Evolutionary conservation across 176 grass and related monocot genomes (phyloP), one percentile per base, ranked within the genome.

Genomic region (Microstegium vimineum): DNA sequence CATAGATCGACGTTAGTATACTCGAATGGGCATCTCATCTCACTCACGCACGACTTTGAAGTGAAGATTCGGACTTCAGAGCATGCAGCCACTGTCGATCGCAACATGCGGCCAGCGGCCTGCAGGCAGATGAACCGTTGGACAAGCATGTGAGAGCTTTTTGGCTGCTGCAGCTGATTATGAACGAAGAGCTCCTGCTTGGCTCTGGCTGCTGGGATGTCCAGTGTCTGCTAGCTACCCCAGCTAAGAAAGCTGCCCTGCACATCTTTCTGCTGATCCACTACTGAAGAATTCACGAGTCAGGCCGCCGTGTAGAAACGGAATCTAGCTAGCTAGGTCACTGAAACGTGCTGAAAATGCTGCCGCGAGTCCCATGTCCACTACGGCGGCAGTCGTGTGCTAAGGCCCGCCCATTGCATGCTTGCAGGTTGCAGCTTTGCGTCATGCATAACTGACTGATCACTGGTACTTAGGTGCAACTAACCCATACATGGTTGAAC

Each of bases 191-290:
- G n/a, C n/a, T n/a, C n/a, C n/a, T n/a, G n/a, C n/a, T n/a, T n/a
- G n/a, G n/a, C n/a, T n/a, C n/a, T n/a, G n/a, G 37, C 66, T 56
- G 20, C 6, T 56, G 52, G 52, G 8, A 2, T n/a, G 52, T 10
- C 22, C 0, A 11, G 20, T 7, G 36, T 41, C 22, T 26, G 2
- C 20, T n/a, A n/a, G n/a, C n/a, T 14, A 40, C n/a, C 5, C 35
- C 36, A 7, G n/a, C 37, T 40, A 59, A 27, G 6, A 26, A 61
- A 61, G 13, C 33, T 61, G 31, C n/a, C 34, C 23, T 6, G 54
- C n/a, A 26, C 36, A 77, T 20, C 56, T 77, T 77, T 62, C 56
- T 62, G 75, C 14, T 42, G 75, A 77, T 42, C 57, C 41, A 20
- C 57, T 43, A 12, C 75, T 62, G 36, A 62, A 28, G 23, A 42